Conservation (phyloP, 495 filamentous ascomycete genomes). For the Aspergillus haitiensis region DNA sequence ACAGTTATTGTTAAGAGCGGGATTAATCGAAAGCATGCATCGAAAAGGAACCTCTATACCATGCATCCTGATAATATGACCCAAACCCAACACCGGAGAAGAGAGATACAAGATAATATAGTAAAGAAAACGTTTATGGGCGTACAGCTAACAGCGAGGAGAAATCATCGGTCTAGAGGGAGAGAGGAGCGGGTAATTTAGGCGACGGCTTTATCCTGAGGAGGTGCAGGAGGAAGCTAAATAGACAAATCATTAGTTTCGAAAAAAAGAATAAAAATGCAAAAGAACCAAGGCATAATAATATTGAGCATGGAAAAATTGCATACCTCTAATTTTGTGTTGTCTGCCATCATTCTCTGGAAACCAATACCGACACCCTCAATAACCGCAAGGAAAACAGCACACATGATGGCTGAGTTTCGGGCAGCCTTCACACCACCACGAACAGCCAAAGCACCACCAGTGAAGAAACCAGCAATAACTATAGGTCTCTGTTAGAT, state of each 20-base stretch:
- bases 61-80: conserved; percentile 43
- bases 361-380: conserved; percentile 97
- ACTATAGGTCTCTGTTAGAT: conserved; percentile 39
- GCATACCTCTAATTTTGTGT: conserved; percentile 77
- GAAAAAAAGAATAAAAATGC: background rate
- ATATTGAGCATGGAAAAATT: background rate
- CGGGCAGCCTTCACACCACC: conserved; percentile 85
- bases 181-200: conserved; percentile 29
- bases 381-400: conserved; percentile 89
- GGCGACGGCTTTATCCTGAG: conserved; percentile 44
- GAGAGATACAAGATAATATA: conserved; percentile 43
- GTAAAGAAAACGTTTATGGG: conserved; percentile 28
- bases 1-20: conserved; percentile 32
- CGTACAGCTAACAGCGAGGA: conserved; percentile 26
- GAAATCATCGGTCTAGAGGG: conserved; percentile 22
- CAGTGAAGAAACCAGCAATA: conserved; percentile 95
- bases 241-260: conserved; percentile 9
- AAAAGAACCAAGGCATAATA: background rate
- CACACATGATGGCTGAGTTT: conserved; percentile 94
- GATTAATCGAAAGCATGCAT: conserved; percentile 25
- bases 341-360: conserved; percentile 92
- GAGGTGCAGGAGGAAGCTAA: conserved; percentile 48
- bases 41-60: conserved; percentile 42
- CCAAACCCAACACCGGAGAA: conserved; percentile 50
- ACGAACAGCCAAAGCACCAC: conserved; percentile 84